A percentile compares a stretch with the other conserved stretches of the same genome.
These are phyloP conservation scores for Blastobotrys muscicola DNA, from an alignment of 805 yeast species.

Conservation along the genomic window DNA sequence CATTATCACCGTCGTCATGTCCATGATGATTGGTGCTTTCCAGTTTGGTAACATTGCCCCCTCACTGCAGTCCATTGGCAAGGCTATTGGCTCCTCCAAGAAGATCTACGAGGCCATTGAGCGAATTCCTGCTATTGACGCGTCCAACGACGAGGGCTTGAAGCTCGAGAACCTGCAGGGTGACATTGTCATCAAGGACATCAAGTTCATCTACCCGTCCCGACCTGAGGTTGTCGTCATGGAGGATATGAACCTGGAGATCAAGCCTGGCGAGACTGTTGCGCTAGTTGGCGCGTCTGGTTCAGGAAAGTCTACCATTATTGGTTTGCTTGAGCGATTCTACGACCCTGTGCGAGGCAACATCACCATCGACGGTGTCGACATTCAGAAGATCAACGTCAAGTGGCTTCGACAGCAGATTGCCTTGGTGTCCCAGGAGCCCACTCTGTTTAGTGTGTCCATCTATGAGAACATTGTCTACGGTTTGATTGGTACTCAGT, in stretches of 20 bases:
- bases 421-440: conserved; percentile 57
- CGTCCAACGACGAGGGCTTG: conserved; percentile 23
- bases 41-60: conserved; percentile 28
- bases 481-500: conserved; percentile 31
- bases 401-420: conserved; percentile 41
- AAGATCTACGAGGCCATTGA: conserved; percentile 27
- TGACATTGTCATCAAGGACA: conserved; percentile 42
- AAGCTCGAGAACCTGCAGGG: conserved; percentile 34
- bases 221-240: conserved; percentile 45
- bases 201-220: conserved; percentile 57
- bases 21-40: not conserved
- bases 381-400: conserved; percentile 40
- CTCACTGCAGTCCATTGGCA: conserved; percentile 30
- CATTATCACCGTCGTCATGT: conserved; percentile 26
- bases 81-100: conserved; percentile 30
- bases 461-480: conserved; percentile 46
- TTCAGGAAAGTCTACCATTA: conserved; percentile 52
- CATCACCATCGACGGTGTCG: conserved; percentile 43
- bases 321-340: conserved; percentile 40
- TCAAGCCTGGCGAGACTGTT: conserved; percentile 44
- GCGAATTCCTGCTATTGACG: conserved; percentile 28
- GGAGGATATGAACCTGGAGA: conserved; percentile 37
- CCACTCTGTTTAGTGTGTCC: conserved; percentile 46
- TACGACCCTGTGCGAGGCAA: conserved; percentile 42
- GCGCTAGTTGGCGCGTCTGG: conserved; percentile 65